Base-by-base conservation (phyloP, 257 asterid species). In the Fraxinus americana region DNA sequence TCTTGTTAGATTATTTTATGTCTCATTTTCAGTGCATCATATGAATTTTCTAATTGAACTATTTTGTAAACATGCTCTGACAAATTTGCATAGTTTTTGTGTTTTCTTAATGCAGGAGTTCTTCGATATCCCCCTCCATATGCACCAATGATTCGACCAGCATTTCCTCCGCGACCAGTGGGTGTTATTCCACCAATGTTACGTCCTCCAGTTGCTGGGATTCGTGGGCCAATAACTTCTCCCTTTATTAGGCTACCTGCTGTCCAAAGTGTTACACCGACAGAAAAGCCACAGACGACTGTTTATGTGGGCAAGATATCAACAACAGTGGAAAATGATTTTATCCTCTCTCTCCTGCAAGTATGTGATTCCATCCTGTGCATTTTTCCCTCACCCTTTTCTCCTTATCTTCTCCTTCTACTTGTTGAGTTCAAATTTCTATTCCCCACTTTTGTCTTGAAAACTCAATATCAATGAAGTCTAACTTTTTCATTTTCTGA, bases 261-360 rank as follows among this genome's bases (percentile, higher is more conserved):
- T 70, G 48, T 67, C 29, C 87, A 91, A 81, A 83, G 30, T 77
- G 87, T 73, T 80, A 3, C 88, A 27, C 76, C 89, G 36, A 71
- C 84, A 17, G 97, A 96, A 81, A 87, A 92, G 86, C 92, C 96
- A n/a, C 98, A 92, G 80, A 93, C 97, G 23, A 93, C 96, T 19
- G 96, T 96, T 59, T 96, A 91, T 77, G 92, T 96, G 66, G 98
- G 99, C 80, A 93, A 93, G 90, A 92, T 96, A 74, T 89, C 97
- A 70, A 82, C 97, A 75, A 90, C 96, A 1, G 98, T 90, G 71
- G 98, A 96, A 80, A 92, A 96, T 82, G 98, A 96, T 72, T 93
- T 91, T 84, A 93, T 93, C 87, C 87, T 90, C 70, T 86, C 98
- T 67, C 96, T 96, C 74, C 86, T 96, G 92, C 91, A 96, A 86